These are phyloP conservation scores for Coemansia guatemalensis DNA, from an alignment of 192 early-diverging fungal genomes.

Conservation along the genomic window DNA sequence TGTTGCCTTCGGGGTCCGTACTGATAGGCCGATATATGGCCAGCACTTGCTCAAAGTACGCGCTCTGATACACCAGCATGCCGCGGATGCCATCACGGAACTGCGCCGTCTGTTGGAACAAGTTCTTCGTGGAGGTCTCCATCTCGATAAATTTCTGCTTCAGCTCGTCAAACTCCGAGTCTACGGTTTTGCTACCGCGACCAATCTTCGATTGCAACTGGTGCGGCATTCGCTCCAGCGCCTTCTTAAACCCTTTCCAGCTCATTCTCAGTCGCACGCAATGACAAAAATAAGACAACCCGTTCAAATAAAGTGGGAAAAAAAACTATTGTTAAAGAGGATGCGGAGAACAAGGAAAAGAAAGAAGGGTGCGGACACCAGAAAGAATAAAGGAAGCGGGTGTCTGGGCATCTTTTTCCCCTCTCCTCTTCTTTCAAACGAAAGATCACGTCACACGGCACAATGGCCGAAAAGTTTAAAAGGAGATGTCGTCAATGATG, in stretches of 20 bases:
- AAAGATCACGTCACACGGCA: neutral
- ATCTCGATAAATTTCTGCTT: conserved; percentile 63
- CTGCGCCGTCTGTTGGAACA: conserved; percentile 66
- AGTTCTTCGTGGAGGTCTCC: conserved; percentile 56
- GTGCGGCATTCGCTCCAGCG: conserved; percentile 76
- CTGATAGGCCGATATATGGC: conserved; percentile 60
- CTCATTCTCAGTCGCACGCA: conserved; percentile 52
- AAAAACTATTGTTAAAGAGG: conserved; percentile 3
- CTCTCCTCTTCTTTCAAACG: conserved; percentile 9
- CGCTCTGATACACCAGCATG: conserved; percentile 62
- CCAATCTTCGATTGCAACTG: conserved; percentile 69
- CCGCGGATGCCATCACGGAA: conserved; percentile 63
- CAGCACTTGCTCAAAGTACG: conserved; percentile 58
- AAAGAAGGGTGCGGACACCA: conserved; percentile 7
- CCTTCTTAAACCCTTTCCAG: conserved; percentile 76
- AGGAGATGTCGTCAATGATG: conserved; percentile 47
- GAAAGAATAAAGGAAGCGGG: neutral
- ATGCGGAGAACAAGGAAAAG: conserved; percentile 7
- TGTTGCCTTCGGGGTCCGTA: conserved; percentile 41
- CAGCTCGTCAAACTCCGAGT: conserved; percentile 67
- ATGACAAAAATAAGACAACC: neutral
- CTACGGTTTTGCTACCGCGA: conserved; percentile 54
- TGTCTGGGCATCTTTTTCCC: neutral
- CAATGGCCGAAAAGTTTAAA: conserved; percentile 4
- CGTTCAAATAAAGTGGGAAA: neutral